These are phyloP conservation scores for Paxillus involutus DNA, from an alignment of 768 basidiomycete species.

Conservation along the genomic window DNA sequence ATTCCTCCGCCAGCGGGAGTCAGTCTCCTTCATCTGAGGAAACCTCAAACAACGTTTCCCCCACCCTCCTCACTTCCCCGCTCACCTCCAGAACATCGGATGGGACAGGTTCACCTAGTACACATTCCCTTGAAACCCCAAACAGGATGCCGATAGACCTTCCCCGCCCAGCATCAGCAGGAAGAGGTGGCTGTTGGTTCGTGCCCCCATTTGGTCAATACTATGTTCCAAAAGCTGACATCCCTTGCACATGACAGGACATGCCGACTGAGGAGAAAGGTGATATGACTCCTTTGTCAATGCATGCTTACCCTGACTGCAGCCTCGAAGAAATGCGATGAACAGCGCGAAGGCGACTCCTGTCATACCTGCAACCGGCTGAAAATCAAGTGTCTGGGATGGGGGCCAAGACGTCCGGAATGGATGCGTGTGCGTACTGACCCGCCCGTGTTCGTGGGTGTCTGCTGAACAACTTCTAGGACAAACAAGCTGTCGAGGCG, in stretches of 20 bases:
- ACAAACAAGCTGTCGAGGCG: slow-evolving; percentile 76
- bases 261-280: slow-evolving; percentile 80
- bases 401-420: slow-evolving; percentile 83
- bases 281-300: slow-evolving; percentile 25
- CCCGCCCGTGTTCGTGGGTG: slow-evolving; percentile 1
- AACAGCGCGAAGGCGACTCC: slow-evolving; percentile 76
- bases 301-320: slow-evolving; percentile 3
- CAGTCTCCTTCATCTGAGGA: slow-evolving; percentile 48
- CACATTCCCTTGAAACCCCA: slow-evolving; percentile 40
- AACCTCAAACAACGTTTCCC: slow-evolving; percentile 44
- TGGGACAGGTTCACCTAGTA: slow-evolving; percentile 26
- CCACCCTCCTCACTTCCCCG: slow-evolving; percentile 37
- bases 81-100: slow-evolving; percentile 38
- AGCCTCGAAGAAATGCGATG: slow-evolving; percentile 76
- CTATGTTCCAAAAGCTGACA: slow-evolving; percentile 5
- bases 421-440: slow-evolving; percentile 74
- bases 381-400: slow-evolving; percentile 80
- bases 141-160: slow-evolving; percentile 48
- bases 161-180: slow-evolving; percentile 51
- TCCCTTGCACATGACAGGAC: slow-evolving; percentile 50
- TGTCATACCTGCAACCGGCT: slow-evolving; percentile 81
- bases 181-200: slow-evolving; percentile 81
- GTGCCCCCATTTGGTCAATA: slow-evolving; percentile 28
- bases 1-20: slow-evolving; percentile 47
- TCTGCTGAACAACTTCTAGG: slow-evolving; percentile 43